Evolutionary conservation across 306 rosid species (phyloP), one percentile per base, ranked within the genome.

Genomic region (Clitoria ternatea): DNA sequence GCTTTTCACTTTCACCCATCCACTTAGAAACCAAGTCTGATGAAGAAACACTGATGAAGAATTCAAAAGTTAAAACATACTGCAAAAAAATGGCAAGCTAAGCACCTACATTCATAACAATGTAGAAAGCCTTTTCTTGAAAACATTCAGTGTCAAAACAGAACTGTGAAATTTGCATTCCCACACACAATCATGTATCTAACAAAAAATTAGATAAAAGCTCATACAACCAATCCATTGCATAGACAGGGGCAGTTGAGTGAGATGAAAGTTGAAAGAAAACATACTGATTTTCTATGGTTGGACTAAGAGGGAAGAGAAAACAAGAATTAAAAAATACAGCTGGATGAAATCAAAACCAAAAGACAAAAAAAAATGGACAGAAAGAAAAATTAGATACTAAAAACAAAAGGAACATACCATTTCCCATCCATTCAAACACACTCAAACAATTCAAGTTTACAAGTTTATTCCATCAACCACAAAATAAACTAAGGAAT

Each of bases 1-100:
- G 81, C 84, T 95, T 95, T 84, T 95, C 99, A 85, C 99, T 95
- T 85, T 95, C 99, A 77, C 99, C 99, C 99, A 95, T 95, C 99
- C 99, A 95, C 83, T 95, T 95, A 8, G 99, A 95, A 44, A 95
- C 99, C 69, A 95, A 82, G 82, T 95, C 99, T 50, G 99, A 95
- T 42, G 99, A 95, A 57, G 99, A 95, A 77, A 95, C 73, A 81
- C 99, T 95, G 73, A 35, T 35, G 70, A 20, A 75, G 59, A 61
- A 65, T 43, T 78, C 66, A 61, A 61, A 69, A 15, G 69, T 78
- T 65, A 67, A 78, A 73, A 69, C 50, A 49, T 39, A 70, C 53
- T 61, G 11, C 45, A 59, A 78, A 55, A 30, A 47, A 23, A 47
- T 19, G 72, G 5, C 70, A 70, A 24, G 48, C 37, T 44, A 73